These are phyloP conservation scores for Irpex sp. DNA, from an alignment of 1,284 basidiomycete genomes.

Conservation along the genomic window DNA sequence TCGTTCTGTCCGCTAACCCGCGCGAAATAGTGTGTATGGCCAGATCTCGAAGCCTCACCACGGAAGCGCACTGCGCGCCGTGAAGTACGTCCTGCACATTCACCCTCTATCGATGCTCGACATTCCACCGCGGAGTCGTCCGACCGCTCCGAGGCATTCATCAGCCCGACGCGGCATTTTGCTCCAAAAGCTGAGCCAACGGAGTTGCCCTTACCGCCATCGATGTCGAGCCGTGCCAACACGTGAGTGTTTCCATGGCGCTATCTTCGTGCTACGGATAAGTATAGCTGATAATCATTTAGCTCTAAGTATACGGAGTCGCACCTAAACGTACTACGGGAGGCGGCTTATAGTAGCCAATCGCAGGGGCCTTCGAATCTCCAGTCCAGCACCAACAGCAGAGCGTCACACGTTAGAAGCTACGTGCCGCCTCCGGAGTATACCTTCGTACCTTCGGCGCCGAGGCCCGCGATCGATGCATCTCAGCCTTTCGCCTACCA, in stretches of 20 bases:
- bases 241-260: conserved; percentile 31
- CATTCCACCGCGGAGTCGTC: conserved; percentile 66
- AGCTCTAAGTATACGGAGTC: not conserved
- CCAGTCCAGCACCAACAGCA: no score
- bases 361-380: no score
- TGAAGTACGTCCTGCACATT: conserved; percentile 30
- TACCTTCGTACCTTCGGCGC: no score
- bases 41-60: conserved; percentile 61
- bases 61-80: conserved; percentile 42
- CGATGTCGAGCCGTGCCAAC: conserved; percentile 41
- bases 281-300: not conserved
- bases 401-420: no score
- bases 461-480: no score
- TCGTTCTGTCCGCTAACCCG: conserved; percentile 17
- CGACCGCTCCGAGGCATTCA: conserved; percentile 51
- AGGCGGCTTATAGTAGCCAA: no score
- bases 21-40: conserved; percentile 70
- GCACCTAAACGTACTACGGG: no score
- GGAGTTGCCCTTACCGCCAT: conserved; percentile 49
- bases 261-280: not conserved
- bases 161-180: conserved; percentile 60
- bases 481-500: no score
- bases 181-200: conserved; percentile 48
- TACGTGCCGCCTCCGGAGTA: no score
- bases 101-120: conserved; percentile 43